Percentiles rank a stretch among this genome's conserved stretches.
Evolutionary conservation across 1,284 basidiomycete genomes (phyloP).

Genomic region (Apiotrichum domesticum): DNA sequence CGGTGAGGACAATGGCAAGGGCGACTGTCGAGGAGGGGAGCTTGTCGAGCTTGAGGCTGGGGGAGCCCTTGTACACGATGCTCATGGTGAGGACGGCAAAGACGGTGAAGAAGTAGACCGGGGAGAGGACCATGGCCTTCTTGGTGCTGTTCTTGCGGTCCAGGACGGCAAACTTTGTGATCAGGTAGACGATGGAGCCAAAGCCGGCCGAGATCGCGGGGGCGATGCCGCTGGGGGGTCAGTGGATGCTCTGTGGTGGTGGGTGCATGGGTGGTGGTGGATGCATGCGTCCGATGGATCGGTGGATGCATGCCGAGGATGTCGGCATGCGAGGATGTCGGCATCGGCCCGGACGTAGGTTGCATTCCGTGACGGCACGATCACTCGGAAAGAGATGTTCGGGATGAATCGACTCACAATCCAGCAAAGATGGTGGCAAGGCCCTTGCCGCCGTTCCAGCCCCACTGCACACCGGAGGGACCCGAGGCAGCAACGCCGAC

Average conservation of each 20-base stretch:
- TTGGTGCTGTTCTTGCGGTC: slow-evolving; percentile 40
- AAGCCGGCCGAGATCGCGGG: slow-evolving; percentile 20
- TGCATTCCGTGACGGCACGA: too few relatives aligned
- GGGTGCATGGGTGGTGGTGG: too few relatives aligned
- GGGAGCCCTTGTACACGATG: slow-evolving; percentile 45
- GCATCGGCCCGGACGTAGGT: too few relatives aligned
- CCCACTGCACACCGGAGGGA: slow-evolving; percentile 47
- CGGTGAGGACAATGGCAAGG: slow-evolving; percentile 48
- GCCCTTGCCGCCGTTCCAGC: slow-evolving; percentile 51
- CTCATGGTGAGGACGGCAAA: slow-evolving; percentile 43
- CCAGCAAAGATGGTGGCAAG: slow-evolving; percentile 49
- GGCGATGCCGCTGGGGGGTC: neutral
- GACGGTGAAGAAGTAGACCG: slow-evolving; percentile 49
- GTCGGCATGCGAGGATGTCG: too few relatives aligned
- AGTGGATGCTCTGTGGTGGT: neutral
- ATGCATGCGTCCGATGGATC: too few relatives aligned
- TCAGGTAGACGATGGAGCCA: slow-evolving; percentile 48
- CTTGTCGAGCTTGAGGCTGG: slow-evolving; percentile 46
- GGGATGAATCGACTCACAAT: slow-evolving; percentile 23
- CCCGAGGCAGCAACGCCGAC: slow-evolving; percentile 50
- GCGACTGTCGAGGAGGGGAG: slow-evolving; percentile 40
- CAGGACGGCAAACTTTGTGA: slow-evolving; percentile 48
- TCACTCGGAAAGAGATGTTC: too few relatives aligned
- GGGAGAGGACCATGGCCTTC: slow-evolving; percentile 40
- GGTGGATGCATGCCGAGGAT: too few relatives aligned